A percentile compares a stretch with the other conserved stretches of the same genome.
Evolutionary conservation across 805 yeast genomes (phyloP).

Genomic region (Wickerhamiella allomyrinae): DNA sequence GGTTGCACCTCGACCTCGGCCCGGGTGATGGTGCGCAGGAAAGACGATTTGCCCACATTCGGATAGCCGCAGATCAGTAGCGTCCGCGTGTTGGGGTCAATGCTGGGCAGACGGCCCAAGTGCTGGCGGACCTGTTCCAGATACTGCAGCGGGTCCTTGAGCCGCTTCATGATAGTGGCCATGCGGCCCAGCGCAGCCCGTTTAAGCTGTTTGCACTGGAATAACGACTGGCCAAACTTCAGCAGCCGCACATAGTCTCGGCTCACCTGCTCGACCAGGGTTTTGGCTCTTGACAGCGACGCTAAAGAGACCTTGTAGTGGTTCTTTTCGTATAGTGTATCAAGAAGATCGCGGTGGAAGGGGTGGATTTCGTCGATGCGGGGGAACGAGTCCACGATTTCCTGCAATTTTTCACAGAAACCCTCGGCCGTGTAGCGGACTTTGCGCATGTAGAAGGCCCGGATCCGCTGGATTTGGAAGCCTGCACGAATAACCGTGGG

Average conservation of each 20-base stretch:
- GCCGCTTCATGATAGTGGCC: constrained; percentile 94
- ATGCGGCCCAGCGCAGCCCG: constrained; percentile 98
- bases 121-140: constrained; percentile 98
- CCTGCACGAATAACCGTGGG: constrained; percentile 98
- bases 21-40: constrained; percentile 81
- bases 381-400: constrained; percentile 78
- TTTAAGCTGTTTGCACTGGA: constrained; percentile 97
- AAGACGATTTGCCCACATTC: constrained; percentile 96
- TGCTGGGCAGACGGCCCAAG: constrained; percentile 92
- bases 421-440: constrained; percentile 96
- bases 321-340: constrained; percentile 92
- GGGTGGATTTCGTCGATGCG: constrained; percentile 96
- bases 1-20: constrained; percentile 99
- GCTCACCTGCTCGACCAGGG: constrained; percentile 87
- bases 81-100: constrained; percentile 98
- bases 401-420: constrained; percentile 81
- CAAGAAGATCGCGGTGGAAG: constrained; percentile 95
- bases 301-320: constrained; percentile 96
- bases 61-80: constrained; percentile 97
- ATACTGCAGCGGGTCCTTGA: constrained; percentile 85
- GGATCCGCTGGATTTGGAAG: constrained; percentile 86
- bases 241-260: constrained; percentile 88
- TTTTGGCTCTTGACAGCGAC: constrained; percentile 84
- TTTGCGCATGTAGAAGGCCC: constrained; percentile 96
- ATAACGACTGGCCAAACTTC: constrained; percentile 93